These are phyloP conservation scores for Isabelozyma gotoi DNA, from an alignment of 805 yeast species.

Conservation along the genomic window DNA sequence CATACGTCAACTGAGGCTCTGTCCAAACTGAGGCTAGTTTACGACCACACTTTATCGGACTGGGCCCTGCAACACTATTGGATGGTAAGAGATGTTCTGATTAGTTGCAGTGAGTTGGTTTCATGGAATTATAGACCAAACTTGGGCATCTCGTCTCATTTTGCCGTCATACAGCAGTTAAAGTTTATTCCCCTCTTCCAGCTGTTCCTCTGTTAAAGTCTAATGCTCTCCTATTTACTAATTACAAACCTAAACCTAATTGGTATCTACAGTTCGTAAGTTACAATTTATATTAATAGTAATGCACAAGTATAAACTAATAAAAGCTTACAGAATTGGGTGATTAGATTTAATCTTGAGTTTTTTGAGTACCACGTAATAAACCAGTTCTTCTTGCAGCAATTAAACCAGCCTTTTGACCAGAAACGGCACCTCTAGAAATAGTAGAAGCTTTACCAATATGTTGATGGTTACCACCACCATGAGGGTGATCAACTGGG, in stretches of 20 bases:
- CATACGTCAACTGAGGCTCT: too few relatives aligned
- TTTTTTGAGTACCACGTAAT: constrained; percentile 98
- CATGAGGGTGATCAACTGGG: constrained; percentile 99
- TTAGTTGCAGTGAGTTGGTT: too few relatives aligned
- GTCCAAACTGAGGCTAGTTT: background rate
- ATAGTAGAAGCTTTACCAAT: constrained; percentile 99
- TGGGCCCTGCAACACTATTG: too few relatives aligned
- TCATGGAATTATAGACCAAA: too few relatives aligned
- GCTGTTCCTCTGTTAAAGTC: background rate
- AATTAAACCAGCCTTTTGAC: constrained; percentile 99
- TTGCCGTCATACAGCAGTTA: too few relatives aligned
- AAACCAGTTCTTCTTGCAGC: constrained; percentile 99
- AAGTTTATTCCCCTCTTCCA: too few relatives aligned
- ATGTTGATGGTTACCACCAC: constrained; percentile 97
- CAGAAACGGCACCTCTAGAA: constrained; percentile 98
- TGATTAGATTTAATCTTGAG: constrained; percentile 32
- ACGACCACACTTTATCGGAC: background rate
- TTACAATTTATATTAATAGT: background rate
- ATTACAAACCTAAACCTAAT: background rate
- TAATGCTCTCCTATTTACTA: background rate
- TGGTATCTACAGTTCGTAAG: background rate
- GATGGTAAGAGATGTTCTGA: too few relatives aligned
- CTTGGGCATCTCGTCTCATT: too few relatives aligned
- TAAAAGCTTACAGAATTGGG: background rate
- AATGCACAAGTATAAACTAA: background rate